phyloP scores from a whole-genome alignment of 2,329 filamentous ascomycete species.

The Stylonectria norvegica region DNA sequence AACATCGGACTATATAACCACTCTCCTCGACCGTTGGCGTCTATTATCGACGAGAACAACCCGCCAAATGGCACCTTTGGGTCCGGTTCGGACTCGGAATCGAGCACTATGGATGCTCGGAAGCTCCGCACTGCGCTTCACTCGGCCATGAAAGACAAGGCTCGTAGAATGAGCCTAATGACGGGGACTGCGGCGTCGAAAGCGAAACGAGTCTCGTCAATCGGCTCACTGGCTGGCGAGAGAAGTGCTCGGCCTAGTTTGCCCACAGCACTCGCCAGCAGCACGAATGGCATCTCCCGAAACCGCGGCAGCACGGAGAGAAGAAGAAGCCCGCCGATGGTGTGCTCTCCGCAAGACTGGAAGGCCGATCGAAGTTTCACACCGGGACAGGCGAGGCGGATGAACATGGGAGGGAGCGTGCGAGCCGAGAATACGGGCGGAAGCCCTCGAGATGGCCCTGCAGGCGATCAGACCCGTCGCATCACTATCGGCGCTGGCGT shows the following conservation, averaged over 20 bases:
- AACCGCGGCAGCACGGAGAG: constrained; percentile 50
- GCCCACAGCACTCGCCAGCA: constrained; percentile 44
- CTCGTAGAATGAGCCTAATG: constrained; percentile 40
- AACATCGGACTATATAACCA: too few relatives aligned
- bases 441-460: constrained; percentile 24
- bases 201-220: constrained; percentile 45
- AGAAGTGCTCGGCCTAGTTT: constrained; percentile 33
- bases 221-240: constrained; percentile 35
- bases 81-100: constrained; percentile 49
- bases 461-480: constrained; percentile 30
- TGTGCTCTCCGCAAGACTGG: constrained; percentile 47
- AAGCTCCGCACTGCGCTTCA: constrained; percentile 56
- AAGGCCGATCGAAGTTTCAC: constrained; percentile 43
- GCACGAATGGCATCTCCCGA: constrained; percentile 54
- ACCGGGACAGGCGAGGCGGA: constrained; percentile 53
- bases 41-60: constrained; percentile 50
- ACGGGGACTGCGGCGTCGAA: constrained; percentile 34
- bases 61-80: constrained; percentile 37
- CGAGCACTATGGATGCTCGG: constrained; percentile 47
- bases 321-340: constrained; percentile 51
- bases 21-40: constrained; percentile 35
- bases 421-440: constrained; percentile 26
- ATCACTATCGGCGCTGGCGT: constrained; percentile 37
- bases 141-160: constrained; percentile 46
- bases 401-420: constrained; percentile 50